Evolutionary conservation across 495 filamentous ascomycete species (phyloP), one percentile per base, ranked within the genome.

Genomic region (Diplogelasinospora grovesii): DNA sequence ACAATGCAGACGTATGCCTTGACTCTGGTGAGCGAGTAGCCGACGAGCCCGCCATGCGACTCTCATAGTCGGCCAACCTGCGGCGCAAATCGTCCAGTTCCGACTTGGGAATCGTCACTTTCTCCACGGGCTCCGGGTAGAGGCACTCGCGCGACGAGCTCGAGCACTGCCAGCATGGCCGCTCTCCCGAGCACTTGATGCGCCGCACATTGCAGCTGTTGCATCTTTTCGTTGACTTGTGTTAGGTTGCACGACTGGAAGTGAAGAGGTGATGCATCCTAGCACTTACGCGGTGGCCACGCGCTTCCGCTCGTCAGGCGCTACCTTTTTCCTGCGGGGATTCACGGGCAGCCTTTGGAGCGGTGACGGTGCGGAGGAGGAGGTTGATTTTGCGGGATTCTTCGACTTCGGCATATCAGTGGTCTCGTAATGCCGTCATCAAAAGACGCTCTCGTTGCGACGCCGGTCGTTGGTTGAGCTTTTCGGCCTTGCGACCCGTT

Each of bases 181-280:
- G 36, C 1, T 59, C 45, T 21, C 65, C 65, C n/a, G 52, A 61
- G 46, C 65, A 69, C 38, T 65, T 69, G 46, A 64, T 61, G 35
- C 64, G 63, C 11, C 59, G 56, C 16, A 68, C 49, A 49, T 69
- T 69, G 57, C 65, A 69, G 39, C 48, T 51, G 43, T 69, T 68
- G 53, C 65, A 69, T 14, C 65, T 68, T 42, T 39, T 15, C 4
- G 16, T 13, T 5, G 19, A 13, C 18, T 26, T 22, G 21, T 21
- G 3, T 15, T 27, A 5, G 25, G 20, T 10, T 15, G 16, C 15
- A 6, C 4, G n/a, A 33, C n/a, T 14, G 30, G 11, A 8, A 13
- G 28, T 13, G 7, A 31, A 15, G 18, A 42, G 16, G 5, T 15
- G 24, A 31, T 22, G 9, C 6, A 5, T 15, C 19, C 3, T 11